These are phyloP conservation scores for Actinomortierella wolfii DNA, from an alignment of 371 early-diverging fungal genomes.

Conservation along the genomic window DNA sequence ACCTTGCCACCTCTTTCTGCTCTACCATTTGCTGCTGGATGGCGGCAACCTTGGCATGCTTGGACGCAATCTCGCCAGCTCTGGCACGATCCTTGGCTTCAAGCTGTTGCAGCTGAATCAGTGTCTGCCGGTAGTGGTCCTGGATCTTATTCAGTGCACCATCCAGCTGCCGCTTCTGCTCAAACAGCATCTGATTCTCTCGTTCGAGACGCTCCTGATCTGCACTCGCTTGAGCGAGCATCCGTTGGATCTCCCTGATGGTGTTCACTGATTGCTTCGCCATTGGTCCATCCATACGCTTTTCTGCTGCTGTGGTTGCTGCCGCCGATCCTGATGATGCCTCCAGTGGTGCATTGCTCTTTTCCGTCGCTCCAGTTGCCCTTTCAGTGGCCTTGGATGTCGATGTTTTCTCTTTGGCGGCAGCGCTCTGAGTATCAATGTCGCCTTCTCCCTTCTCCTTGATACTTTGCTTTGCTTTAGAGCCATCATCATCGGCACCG, in stretches of 20 bases:
- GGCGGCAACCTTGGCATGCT: too few species aligned
- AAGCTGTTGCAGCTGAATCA: conserved; percentile 6
- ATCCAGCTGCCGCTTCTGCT: conserved; percentile 15
- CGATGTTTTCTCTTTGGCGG: too few species aligned
- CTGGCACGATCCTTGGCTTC: conserved; percentile 11
- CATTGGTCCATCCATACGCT: conserved; percentile 30
- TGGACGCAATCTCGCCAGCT: too few species aligned
- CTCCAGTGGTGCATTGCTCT: not conserved
- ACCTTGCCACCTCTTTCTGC: too few species aligned
- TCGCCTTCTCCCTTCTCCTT: too few species aligned
- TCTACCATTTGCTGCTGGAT: too few species aligned
- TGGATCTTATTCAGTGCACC: conserved; percentile 8
- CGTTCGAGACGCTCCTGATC: conserved; percentile 11
- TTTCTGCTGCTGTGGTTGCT: not conserved
- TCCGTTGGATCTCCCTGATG: conserved; percentile 19
- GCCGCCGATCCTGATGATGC: not conserved
- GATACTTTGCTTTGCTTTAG: too few species aligned
- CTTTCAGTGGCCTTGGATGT: too few species aligned
- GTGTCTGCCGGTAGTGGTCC: conserved; percentile 4
- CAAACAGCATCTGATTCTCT: conserved; percentile 12
- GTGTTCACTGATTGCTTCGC: conserved; percentile 21
- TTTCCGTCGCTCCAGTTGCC: not conserved
- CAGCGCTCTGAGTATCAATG: too few species aligned
- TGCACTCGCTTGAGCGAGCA: conserved; percentile 12
- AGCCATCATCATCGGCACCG: too few species aligned